Evolutionary conservation across 176 grass and related monocot genomes (phyloP), one percentile per base, ranked within the genome.

Genomic region (Tillandsia leiboldiana): DNA sequence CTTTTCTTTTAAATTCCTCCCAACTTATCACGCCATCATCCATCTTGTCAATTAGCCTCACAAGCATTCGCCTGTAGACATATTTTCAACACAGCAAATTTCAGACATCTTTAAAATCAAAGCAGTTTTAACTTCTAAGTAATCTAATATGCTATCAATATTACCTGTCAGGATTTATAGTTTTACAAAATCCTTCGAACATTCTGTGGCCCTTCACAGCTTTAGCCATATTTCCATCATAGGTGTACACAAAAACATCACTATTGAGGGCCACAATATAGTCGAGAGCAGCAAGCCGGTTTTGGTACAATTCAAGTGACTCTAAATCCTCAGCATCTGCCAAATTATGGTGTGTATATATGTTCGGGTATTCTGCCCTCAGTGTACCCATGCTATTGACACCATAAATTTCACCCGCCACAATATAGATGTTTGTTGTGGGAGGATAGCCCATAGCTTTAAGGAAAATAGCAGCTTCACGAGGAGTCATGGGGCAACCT

Each of bases 391-490:
- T 93, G 68, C 94, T 93, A 68, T 90, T 81, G 15, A 67, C 70
- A 57, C 94, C 89, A 65, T 88, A 99, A 49, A 93, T 93, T 80
- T 93, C 80, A 52, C 94, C 94, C 49, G 94, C 90, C 54, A 90
- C 94, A 33, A 99, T 93, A 75, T 99, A 99, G 67, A 99, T 90
- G 56, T 87, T 99, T 3, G 94, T 88, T 47, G 67, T 83, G 53
- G 94, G 84, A 90, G 94, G 94, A 70, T 99, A 99, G n/a, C 87
- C 89, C 87, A 99, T 90, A 48, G 94, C 94, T 81, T 78, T 99
- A 20, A 99, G 80, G 72, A 99, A 99, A 69, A 93, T 11, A 24
- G 82, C 86, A 62, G 87, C 80, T 66, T 99, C 94, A 23, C 74
- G 87, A 20, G 94, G 94, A 61, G 94, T 99, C 94, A 99, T 99